These are phyloP conservation scores for Geotrichum candidum DNA, from an alignment of 1,139 yeast genomes.

Conservation along the genomic window DNA sequence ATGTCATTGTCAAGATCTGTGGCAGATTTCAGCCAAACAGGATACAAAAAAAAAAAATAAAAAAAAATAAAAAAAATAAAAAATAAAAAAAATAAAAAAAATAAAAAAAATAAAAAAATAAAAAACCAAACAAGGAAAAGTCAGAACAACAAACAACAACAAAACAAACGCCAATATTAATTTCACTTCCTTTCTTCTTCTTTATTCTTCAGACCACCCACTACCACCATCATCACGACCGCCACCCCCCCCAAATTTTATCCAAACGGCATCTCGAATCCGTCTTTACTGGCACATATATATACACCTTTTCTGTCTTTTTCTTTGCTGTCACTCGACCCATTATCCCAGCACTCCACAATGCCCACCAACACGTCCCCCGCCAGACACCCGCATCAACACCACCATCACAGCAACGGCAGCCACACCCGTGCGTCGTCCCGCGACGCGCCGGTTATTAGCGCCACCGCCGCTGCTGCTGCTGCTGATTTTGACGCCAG, in stretches of 20 bases:
- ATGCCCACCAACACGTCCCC: constrained; percentile 7
- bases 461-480: not conserved
- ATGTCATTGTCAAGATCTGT: not conserved
- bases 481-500: not conserved
- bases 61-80: not conserved
- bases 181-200: constrained; percentile 1
- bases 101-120: not conserved
- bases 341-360: not conserved
- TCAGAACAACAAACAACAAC: not conserved
- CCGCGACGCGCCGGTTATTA: not conserved
- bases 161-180: not conserved
- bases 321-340: not conserved
- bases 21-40: not conserved
- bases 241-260: too few species aligned
- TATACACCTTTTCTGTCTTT: not conserved
- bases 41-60: not conserved
- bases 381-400: not conserved
- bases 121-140: not conserved
- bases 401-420: not conserved
- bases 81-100: not conserved
- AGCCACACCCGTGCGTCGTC: not conserved
- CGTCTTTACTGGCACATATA: not conserved
- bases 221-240: not conserved
- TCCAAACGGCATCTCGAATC: not conserved
- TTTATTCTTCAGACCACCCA: not conserved